Evolutionary conservation across 257 asterid species (phyloP), one percentile per base, ranked within the genome.

Genomic region (Rauvolfia tetraphylla): DNA sequence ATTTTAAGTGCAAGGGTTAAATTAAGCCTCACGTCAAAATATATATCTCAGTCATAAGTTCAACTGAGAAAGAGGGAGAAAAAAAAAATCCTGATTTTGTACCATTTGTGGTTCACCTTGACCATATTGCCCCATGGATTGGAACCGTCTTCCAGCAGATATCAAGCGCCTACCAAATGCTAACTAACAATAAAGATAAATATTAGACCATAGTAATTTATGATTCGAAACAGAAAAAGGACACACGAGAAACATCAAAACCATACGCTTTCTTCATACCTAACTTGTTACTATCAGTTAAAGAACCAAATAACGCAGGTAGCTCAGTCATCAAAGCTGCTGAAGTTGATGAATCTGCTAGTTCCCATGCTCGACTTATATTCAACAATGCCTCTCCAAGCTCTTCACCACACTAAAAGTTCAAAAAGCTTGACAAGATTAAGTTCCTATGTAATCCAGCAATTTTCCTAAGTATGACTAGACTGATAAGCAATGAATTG

Each of bases 111-210:
- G 87, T 91, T 95, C 99, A 81, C 97, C 97, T 84, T 86, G 86
- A 59, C 95, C 96, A 83, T 92, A 95, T 78, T 88, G 90, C 65
- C 99, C 98, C 98, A 95, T 91, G 81, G 96, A 86, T 80, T 91
- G 97, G 86, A 95, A 95, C 87, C 96, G 93, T 80, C 91, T 88
- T 80, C 95, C 97, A 84, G 97, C 91, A 75, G 92, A 87, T 73
- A 90, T 61, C 85, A 93, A 82, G 82, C 97, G 98, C 89, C 83
- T 91, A 77, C 99, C 98, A 46, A 93, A 89, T 80, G 96, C 99
- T 93, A 85, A 79, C 92, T 84, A 88, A 80, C 87, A 80, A 76
- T 71, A 87, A 86, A 75, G 82, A 77, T 49, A 41, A 76, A 72
- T 63, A 83, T 85, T 62, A 83, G 82, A 80, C 73, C 67, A 76